These are phyloP conservation scores for Ensete ventricosum DNA, from an alignment of 176 grass and related monocot species.

Conservation along the genomic window DNA sequence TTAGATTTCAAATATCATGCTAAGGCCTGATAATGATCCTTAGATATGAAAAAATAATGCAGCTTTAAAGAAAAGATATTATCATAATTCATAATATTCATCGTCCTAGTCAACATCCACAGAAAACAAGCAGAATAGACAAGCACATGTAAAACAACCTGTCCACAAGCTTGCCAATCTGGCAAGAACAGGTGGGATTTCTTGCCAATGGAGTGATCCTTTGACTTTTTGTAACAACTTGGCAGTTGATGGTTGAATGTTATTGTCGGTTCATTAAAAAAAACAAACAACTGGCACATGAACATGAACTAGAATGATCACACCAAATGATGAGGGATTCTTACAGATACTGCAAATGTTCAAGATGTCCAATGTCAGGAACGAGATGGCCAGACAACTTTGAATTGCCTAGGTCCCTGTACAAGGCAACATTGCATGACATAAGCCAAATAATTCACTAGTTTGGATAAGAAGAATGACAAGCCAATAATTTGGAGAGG, in stretches of 20 bases:
- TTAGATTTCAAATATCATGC: too few relatives aligned
- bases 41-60: background rate
- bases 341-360: conserved; percentile 81
- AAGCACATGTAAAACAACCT: background rate
- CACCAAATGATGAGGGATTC: background rate
- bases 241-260: too few relatives aligned
- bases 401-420: conserved; percentile 69
- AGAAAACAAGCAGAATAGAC: background rate
- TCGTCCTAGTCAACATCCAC: background rate
- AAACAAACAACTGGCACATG: too few relatives aligned
- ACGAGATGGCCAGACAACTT: conserved; percentile 67
- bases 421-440: background rate
- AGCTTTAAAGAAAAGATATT: background rate
- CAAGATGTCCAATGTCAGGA: conserved; percentile 48
- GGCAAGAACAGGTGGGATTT: too few relatives aligned
- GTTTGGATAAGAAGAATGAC: background rate
- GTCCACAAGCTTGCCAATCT: too few relatives aligned
- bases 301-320: background rate
- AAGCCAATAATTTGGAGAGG: background rate
- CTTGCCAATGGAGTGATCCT: too few relatives aligned
- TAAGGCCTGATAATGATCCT: too few relatives aligned
- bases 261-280: too few relatives aligned
- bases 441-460: background rate
- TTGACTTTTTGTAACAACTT: too few relatives aligned
- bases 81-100: background rate